phyloP scores from a whole-genome alignment of 495 filamentous ascomycete species.

The Jackrogersella minutella region DNA sequence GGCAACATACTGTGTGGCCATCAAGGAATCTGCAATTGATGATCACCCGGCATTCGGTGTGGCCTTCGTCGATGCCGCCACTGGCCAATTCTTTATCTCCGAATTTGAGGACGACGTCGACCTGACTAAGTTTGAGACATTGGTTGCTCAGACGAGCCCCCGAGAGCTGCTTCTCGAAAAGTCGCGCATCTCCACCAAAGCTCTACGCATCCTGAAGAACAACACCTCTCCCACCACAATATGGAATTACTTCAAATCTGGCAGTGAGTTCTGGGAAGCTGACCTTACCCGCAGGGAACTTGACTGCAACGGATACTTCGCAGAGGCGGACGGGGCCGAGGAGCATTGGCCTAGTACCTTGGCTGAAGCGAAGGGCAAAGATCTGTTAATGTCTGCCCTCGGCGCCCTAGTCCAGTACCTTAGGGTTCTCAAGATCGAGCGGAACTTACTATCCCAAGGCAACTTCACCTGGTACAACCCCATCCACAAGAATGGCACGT shows the following conservation, averaged over 20 bases:
- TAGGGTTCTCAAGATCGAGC: conserved; percentile 85
- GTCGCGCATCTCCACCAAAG: conserved; percentile 80
- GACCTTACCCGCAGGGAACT: conserved; percentile 84
- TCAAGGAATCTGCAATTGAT: conserved; percentile 85
- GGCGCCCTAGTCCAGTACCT: conserved; percentile 91
- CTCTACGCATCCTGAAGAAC: conserved; percentile 93
- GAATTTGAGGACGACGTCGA: conserved; percentile 93
- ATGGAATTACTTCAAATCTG: conserved; percentile 91
- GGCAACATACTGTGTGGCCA: conserved; percentile 94
- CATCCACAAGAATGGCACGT: conserved; percentile 88
- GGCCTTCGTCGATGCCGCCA: conserved; percentile 94
- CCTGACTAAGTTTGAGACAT: conserved; percentile 97
- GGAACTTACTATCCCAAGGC: conserved; percentile 84
- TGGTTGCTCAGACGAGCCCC: conserved; percentile 91
- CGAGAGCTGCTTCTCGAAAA: conserved; percentile 93
- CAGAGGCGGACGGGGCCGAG: conserved; percentile 67
- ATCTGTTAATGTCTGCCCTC: conserved; percentile 89
- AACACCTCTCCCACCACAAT: conserved; percentile 92
- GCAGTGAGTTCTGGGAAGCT: conserved; percentile 90
- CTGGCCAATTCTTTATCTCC: conserved; percentile 91
- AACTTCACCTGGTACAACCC: conserved; percentile 94
- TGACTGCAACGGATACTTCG: conserved; percentile 82
- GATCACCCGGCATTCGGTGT: conserved; percentile 87
- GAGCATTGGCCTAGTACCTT: conserved; percentile 82
- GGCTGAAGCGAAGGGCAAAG: conserved; percentile 75